A percentile compares a stretch with the other conserved stretches of the same genome.
Conservation (phyloP, 2,329 filamentous ascomycete species). For the Fusarium mundagurra region DNA sequence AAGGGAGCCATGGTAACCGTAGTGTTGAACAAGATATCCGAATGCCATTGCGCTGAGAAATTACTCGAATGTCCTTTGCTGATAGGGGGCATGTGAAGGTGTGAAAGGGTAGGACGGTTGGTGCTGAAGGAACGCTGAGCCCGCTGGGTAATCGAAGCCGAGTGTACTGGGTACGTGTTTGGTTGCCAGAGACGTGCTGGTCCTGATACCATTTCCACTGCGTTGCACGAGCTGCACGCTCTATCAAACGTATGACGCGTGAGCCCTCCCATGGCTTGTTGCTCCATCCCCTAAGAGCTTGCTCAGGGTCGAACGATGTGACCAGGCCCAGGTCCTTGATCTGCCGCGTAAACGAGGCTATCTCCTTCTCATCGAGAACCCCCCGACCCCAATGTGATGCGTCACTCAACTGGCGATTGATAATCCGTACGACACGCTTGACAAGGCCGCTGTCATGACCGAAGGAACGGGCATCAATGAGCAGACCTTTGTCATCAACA, state of each 20-base stretch:
- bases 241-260: slow-evolving; percentile 81
- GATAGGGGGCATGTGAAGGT: slow-evolving; percentile 96
- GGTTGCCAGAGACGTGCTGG: slow-evolving; percentile 71
- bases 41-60: slow-evolving; percentile 93
- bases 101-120: slow-evolving; percentile 95
- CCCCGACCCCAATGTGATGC: slow-evolving; percentile 88
- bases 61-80: slow-evolving; percentile 89
- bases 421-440: slow-evolving; percentile 89
- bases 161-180: slow-evolving; percentile 67
- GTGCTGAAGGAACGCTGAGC: slow-evolving; percentile 84
- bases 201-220: slow-evolving; percentile 91
- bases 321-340: slow-evolving; percentile 54
- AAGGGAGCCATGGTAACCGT: slow-evolving; percentile 85
- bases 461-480: slow-evolving; percentile 74
- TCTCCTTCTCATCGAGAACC: slow-evolving; percentile 65
- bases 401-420: slow-evolving; percentile 86
- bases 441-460: slow-evolving; percentile 81
- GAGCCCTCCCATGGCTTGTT: slow-evolving; percentile 89
- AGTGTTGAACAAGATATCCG: slow-evolving; percentile 93
- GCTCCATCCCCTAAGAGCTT: slow-evolving; percentile 68
- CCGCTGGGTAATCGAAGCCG: slow-evolving; percentile 78
- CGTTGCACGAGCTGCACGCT: slow-evolving; percentile 81
- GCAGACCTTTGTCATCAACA: slow-evolving; percentile 84
- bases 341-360: slow-evolving; percentile 62
- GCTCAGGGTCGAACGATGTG: slow-evolving; percentile 49